A percentile compares a stretch with the other conserved stretches of the same genome.
Conservation (phyloP, 768 basidiomycete species). For the Rubroboletus satanas region DNA sequence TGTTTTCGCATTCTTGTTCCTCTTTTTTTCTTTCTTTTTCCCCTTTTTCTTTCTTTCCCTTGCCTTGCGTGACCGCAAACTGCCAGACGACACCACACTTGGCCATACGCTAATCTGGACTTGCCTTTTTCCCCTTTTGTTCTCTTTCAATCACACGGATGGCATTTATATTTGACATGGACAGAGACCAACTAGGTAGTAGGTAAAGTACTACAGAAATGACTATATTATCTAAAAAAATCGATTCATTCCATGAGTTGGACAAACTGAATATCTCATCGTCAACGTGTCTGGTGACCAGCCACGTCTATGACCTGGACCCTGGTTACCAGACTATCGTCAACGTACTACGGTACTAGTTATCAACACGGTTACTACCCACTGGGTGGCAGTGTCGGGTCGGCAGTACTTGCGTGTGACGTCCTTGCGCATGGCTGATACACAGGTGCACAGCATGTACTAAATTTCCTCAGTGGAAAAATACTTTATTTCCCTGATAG, state of each 20-base stretch:
- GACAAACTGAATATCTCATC: not conserved
- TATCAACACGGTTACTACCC: too few relatives aligned
- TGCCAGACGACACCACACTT: not conserved
- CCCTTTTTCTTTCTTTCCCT: not conserved
- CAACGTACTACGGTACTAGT: not conserved
- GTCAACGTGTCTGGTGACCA: too few relatives aligned
- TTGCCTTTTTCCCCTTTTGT: not conserved
- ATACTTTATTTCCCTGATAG: too few relatives aligned
- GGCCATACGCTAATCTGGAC: not conserved
- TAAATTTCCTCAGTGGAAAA: too few relatives aligned
- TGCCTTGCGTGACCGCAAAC: not conserved
- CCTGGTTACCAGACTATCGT: too few relatives aligned
- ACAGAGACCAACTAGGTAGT: not conserved
- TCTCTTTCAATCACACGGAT: not conserved
- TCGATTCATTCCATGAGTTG: not conserved
- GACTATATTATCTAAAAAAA: not conserved
- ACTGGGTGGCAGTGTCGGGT: too few relatives aligned
- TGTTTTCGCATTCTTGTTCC: not conserved
- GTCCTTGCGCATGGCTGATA: too few relatives aligned
- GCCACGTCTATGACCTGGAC: too few relatives aligned
- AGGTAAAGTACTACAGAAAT: not conserved
- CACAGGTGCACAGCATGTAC: too few relatives aligned
- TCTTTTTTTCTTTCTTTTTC: not conserved
- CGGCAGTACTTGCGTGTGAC: too few relatives aligned
- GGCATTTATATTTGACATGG: not conserved